A percentile compares a stretch with the other conserved stretches of the same genome.
Conservation (phyloP, 2,329 filamentous ascomycete species). For the Teratosphaeria viscida region DNA sequence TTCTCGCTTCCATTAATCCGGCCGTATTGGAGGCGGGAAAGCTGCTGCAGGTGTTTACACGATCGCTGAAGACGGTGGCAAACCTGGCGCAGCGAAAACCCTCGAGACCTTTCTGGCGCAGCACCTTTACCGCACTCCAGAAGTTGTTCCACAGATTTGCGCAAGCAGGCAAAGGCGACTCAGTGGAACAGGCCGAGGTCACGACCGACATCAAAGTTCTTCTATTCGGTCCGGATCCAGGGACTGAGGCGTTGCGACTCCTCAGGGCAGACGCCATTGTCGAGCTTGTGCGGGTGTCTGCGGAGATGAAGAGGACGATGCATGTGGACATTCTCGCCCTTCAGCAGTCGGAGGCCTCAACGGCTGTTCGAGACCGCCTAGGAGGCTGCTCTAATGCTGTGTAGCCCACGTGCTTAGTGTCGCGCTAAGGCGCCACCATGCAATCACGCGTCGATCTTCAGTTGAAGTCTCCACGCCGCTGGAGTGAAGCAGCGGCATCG, state of each 20-base stretch:
- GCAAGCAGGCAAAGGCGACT: conserved; percentile 3
- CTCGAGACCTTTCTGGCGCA: conserved; percentile 10
- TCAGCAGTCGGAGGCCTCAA: conserved; percentile 13
- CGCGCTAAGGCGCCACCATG: neutral
- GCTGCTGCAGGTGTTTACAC: conserved; percentile 9
- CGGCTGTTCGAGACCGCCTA: conserved; percentile 12
- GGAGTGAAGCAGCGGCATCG: neutral
- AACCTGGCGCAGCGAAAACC: conserved; percentile 1
- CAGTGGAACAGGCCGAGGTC: conserved; percentile 6
- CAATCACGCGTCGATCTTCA: neutral
- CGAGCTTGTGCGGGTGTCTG: conserved; percentile 11
- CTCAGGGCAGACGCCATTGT: conserved; percentile 19
- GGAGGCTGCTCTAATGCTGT: neutral
- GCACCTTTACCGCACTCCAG: conserved; percentile 15
- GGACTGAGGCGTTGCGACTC: conserved; percentile 20
- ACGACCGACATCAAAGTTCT: conserved; percentile 11
- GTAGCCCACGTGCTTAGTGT: neutral
- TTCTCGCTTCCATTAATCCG: conserved; percentile 23
- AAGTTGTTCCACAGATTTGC: conserved; percentile 8
- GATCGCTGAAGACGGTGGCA: conserved; percentile 11
- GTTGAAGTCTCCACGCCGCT: neutral
- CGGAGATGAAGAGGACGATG: conserved; percentile 7
- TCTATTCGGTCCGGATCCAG: conserved; percentile 16
- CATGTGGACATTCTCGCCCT: conserved; percentile 9
- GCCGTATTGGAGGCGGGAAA: conserved; percentile 7